Evolutionary conservation across 768 basidiomycete species (phyloP), one percentile per base, ranked within the genome.

Genomic region (Naematelia encephala): DNA sequence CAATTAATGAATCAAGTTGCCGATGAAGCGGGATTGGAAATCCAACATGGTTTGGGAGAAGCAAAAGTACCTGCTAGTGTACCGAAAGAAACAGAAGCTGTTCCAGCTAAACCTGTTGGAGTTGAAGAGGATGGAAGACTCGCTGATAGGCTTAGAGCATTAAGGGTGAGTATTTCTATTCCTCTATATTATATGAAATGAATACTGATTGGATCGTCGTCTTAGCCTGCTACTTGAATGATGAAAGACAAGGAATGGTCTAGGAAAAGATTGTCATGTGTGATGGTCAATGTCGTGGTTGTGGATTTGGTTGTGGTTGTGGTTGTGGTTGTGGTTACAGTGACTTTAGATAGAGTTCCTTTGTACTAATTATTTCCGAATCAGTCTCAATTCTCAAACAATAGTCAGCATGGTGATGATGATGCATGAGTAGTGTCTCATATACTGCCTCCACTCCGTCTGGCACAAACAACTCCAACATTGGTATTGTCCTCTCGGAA

Each of bases 11-110:
- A 87, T 56, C 51, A 63, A 53, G 92, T 90, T 21, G 96, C 96
- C 3, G 96, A 98, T 74, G 94, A 99, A 77, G 91, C 91, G 22
- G 88, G 97, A 64, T 88, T 99, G 59, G 91, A 99, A 76, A 79
- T 96, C 23, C 87, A 91, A 75, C 96, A 98, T 55, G 91, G 92
- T 70, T 82, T 98, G 27, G 76, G 74, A 19, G 84, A 87, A 19
- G 78, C 70, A 10, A 77, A 81, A 45, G 83, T 90, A 10, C 81
- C 87, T 30, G 54, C 43, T 21, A 52, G 51, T 10, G 53, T 54
- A 0, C 69, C 67, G 29, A 69, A 85, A 21, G 87, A 92, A 71
- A 90, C 91, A 77, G 91, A 92, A 66, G 56, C 46, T 21, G 67
- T 57, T 1, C 55, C 56, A 16, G 54, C 56, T 27, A 48, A 27